phyloP scores from a whole-genome alignment of 306 rosid species.

The Castanea mollissima region DNA sequence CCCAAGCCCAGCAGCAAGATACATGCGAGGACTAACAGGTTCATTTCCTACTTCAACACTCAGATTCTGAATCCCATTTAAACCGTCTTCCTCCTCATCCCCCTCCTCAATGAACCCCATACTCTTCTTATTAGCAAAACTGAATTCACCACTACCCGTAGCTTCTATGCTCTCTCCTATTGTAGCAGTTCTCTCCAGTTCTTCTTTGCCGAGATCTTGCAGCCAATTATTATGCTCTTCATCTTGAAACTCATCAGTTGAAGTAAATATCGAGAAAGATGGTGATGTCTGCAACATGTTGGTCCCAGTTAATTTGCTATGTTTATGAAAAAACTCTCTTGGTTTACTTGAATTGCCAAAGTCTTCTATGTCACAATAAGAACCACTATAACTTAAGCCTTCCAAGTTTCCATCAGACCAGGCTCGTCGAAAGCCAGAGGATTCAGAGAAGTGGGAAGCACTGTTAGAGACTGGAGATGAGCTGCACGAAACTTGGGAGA shows the following conservation, averaged over 20 bases:
- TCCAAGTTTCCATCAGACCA: conserved; percentile 9
- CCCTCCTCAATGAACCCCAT: conserved; percentile 71
- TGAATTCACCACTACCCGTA: conserved; percentile 38
- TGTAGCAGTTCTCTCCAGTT: conserved; percentile 33
- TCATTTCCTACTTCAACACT: conserved; percentile 34
- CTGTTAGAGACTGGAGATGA: neutral
- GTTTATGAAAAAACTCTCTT: neutral
- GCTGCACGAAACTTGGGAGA: conserved; percentile 4
- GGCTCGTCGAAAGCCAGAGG: neutral
- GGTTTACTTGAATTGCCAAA: conserved; percentile 6
- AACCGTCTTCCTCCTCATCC: conserved; percentile 35
- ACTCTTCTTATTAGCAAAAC: conserved; percentile 28
- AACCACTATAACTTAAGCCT: conserved; percentile 3
- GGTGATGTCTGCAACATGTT: conserved; percentile 47
- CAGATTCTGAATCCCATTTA: conserved; percentile 22
- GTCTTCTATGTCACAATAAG: conserved; percentile 28
- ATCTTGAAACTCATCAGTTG: conserved; percentile 25
- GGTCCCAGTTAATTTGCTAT: neutral
- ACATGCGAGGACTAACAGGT: conserved; percentile 63
- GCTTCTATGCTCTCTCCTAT: conserved; percentile 31
- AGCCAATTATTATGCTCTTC: conserved; percentile 20
- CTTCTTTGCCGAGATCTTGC: conserved; percentile 18
- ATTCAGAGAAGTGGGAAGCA: conserved; percentile 3
- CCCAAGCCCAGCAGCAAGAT: conserved; percentile 69
- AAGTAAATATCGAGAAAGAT: conserved; percentile 55